Evolutionary conservation across 768 basidiomycete species (phyloP).

Genomic region (Hortiboletus campestris): DNA sequence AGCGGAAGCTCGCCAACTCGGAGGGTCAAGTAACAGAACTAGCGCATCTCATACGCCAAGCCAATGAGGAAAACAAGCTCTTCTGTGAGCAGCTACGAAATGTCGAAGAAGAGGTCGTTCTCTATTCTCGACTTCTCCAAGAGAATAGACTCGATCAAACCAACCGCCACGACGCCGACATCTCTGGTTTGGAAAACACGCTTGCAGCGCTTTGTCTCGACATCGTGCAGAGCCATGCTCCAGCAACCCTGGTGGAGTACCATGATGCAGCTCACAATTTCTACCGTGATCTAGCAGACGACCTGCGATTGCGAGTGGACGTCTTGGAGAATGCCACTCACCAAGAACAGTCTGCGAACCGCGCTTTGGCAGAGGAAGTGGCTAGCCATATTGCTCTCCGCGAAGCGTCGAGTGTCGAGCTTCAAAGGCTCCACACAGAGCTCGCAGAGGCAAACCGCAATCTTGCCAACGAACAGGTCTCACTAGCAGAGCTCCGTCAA

Average conservation of each 20-base stretch:
- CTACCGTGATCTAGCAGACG: conserved; percentile 37
- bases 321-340: conserved; percentile 6
- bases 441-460: conserved; percentile 23
- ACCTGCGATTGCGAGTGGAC: conserved; percentile 27
- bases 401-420: conserved; percentile 41
- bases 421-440: conserved; percentile 42
- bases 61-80: conserved; percentile 49
- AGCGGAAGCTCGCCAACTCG: conserved; percentile 67
- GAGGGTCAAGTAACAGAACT: conserved; percentile 67
- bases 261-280: conserved; percentile 31
- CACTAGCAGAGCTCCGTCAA: conserved; percentile 12
- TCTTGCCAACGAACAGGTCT: conserved; percentile 24
- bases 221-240: conserved; percentile 10
- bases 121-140: conserved; percentile 12
- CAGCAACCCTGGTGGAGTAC: conserved; percentile 13
- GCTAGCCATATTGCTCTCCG: conserved; percentile 40
- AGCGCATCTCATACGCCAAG: conserved; percentile 57
- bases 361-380: conserved; percentile 35
- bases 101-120: conserved; percentile 14
- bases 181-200: conserved; percentile 18
- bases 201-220: conserved; percentile 17
- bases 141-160: conserved; percentile 4
- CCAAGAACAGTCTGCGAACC: conserved; percentile 19
- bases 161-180: background rate
- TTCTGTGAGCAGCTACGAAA: conserved; percentile 31